Evolutionary conservation across 441 rosid genomes (phyloP), one percentile per base, ranked within the genome.

Genomic region (Eutrema salsugineum): DNA sequence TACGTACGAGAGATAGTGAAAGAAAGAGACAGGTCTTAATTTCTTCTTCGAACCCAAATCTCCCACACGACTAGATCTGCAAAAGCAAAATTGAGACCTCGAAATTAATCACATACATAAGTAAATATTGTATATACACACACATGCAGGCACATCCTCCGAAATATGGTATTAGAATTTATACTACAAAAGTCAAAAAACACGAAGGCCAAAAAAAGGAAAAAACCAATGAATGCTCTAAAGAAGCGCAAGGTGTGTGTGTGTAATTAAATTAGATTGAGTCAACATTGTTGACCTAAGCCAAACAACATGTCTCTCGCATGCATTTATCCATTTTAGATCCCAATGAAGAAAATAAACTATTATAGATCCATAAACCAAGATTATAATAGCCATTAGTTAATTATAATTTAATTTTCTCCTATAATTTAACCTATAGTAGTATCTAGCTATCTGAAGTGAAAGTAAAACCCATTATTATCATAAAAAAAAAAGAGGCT

Each of bases 21-120:
- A 63, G 63, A 77, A 19, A 59, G 68, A 71, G 68, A 66, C 56
- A 30, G 15, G 36, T 58, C 68, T 71, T 36, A 27, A 55, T 59
- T 59, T 66, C 59, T 36, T 77, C 69, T 71, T 55, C 73, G 53
- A 77, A 66, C 44, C 39, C 35, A 40, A 64, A 44, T 32, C 79
- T 76, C 78, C 81, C 78, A 78, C 79, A 62, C 77, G 74, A 78
- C 80, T 82, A 90, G 73, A 86, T 79, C 96, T 87, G 93, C 85
- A 85, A 77, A 57, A 61, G 68, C 63, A 61, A 48, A 64, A 64
- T 61, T 35, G 75, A 33, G 47, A 68, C 79, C 60, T 76, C 66
- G 40, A 56, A 32, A 20, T 69, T 47, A 56, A 55, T 55, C 14
- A 55, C 57, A 63, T 19, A 62, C 16, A 58, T 12, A 70, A 24